Conservation (phyloP, 2,329 filamentous ascomycete genomes). For the Sphaerulina populicola region DNA sequence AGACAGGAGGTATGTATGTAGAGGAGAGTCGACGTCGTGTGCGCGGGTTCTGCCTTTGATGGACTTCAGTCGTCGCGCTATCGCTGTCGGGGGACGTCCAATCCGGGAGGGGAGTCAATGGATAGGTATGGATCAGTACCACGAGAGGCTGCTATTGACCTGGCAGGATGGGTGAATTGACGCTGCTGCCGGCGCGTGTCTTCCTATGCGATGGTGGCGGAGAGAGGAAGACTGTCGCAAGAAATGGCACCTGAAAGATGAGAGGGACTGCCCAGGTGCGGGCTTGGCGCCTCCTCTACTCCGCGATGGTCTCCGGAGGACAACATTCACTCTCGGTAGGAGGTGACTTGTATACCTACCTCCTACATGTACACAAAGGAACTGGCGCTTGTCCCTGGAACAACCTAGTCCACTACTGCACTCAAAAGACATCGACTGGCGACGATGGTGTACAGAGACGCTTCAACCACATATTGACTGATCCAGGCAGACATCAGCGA, state of each 20-base stretch:
- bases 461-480: no score
- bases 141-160: neutral
- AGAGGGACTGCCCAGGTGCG: no score
- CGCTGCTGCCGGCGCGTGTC: slow-evolving; percentile 12
- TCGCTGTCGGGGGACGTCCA: slow-evolving; percentile 5
- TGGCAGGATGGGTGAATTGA: slow-evolving; percentile 10
- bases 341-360: no score
- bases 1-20: neutral
- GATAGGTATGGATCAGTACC: slow-evolving; percentile 1
- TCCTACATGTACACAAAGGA: no score
- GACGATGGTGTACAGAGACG: no score
- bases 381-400: no score
- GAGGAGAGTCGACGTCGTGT: slow-evolving; percentile 8
- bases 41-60: slow-evolving; percentile 10
- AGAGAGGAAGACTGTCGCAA: neutral
- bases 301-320: no score
- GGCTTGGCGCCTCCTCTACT: neutral
- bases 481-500: no score
- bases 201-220: neutral
- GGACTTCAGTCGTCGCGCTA: slow-evolving; percentile 4
- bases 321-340: no score
- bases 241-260: no score
- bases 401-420: no score
- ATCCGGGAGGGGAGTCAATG: neutral
- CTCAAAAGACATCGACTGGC: no score